Evolutionary conservation across 2,329 filamentous ascomycete genomes (phyloP).

Genomic region (Microascus cirrosus): DNA sequence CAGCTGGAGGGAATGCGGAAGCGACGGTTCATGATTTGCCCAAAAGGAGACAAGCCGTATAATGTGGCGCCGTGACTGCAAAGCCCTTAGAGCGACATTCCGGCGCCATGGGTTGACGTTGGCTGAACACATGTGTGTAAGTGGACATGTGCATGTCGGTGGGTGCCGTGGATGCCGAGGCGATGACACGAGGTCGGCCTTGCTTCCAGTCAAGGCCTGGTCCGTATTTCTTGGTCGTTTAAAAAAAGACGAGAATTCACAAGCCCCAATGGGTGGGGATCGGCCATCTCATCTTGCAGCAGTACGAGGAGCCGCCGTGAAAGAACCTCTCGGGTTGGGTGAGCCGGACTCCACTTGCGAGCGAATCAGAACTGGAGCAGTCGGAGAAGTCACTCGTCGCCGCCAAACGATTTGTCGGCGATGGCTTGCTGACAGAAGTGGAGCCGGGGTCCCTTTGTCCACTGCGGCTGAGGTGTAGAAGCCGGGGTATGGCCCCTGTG

Average conservation of each 20-base stretch:
- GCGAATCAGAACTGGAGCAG: background rate
- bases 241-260: background rate
- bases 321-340: background rate
- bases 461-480: background rate
- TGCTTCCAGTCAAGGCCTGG: background rate
- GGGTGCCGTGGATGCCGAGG: background rate
- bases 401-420: background rate
- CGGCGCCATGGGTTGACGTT: background rate
- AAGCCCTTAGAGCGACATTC: background rate
- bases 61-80: background rate
- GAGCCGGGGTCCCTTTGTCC: background rate
- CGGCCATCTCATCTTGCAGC: background rate
- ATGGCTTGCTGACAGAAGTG: background rate
- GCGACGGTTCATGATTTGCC: background rate
- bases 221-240: background rate
- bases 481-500: background rate
- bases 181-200: background rate
- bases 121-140: background rate
- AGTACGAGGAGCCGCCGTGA: background rate
- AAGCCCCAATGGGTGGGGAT: background rate
- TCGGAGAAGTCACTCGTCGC: background rate
- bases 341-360: background rate
- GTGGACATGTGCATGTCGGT: background rate
- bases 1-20: background rate
- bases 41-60: background rate